These are phyloP conservation scores for Galerina sulciceps DNA, from an alignment of 768 basidiomycete genomes.

Conservation along the genomic window DNA sequence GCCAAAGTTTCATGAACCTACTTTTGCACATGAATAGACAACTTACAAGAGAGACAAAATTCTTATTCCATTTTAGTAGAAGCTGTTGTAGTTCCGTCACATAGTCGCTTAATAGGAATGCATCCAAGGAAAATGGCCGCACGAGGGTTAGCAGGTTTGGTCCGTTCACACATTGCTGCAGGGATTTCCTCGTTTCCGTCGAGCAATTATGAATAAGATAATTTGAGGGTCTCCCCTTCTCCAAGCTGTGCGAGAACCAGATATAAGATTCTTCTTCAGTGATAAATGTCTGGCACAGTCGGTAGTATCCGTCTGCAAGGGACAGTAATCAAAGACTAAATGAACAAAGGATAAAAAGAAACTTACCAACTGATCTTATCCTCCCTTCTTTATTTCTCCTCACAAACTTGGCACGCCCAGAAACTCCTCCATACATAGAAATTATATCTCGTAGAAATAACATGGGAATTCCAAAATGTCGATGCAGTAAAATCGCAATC, in stretches of 20 bases:
- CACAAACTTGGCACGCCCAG: neutral
- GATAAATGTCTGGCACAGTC: neutral
- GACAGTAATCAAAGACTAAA: neutral
- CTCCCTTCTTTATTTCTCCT: neutral
- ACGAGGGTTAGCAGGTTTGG: neutral
- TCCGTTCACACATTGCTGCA: neutral
- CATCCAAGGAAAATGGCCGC: slow-evolving; percentile 7
- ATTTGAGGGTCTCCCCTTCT: neutral
- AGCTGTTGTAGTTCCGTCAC: neutral
- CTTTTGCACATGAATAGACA: no score
- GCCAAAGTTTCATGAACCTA: no score
- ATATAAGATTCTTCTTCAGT: neutral
- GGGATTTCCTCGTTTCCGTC: neutral
- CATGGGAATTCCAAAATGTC: neutral
- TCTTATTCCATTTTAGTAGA: neutral
- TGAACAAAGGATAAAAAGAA: neutral
- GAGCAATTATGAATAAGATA: slow-evolving; percentile 2
- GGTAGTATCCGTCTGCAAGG: slow-evolving; percentile 1
- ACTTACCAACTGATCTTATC: neutral
- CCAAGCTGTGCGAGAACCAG: slow-evolving; percentile 8
- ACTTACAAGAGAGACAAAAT: neutral
- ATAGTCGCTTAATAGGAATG: slow-evolving; percentile 4
- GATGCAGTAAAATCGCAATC: slow-evolving; percentile 2
- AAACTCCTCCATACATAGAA: neutral
- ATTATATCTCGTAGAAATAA: slow-evolving; percentile 5